Base-by-base conservation (phyloP, 441 rosid genomes). In the Dalechampia spathulata region DNA sequence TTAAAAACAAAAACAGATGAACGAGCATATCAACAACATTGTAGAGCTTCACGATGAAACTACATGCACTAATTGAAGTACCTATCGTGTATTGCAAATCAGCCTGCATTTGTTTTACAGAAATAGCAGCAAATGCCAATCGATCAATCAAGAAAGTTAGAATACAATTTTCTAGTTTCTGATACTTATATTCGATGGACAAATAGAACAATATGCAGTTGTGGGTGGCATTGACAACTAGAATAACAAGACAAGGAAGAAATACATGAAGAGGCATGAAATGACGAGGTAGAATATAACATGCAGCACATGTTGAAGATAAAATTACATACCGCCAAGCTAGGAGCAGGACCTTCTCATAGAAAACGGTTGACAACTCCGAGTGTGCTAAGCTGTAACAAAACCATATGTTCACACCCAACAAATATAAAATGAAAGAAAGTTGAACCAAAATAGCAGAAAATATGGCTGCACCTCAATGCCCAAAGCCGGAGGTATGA, bases 401-500 rank as follows among this genome's bases (percentile, higher is more conserved):
- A 39, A 72, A 49, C 46, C 54, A 67, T 32, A 61, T 40, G 34
- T 58, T 55, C 57, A 67, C 53, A 66, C 41, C n/a, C 40, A 58
- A 63, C 43, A 62, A 46, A 46, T 54, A 50, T 34, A 48, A 16
- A 48, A 19, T 2, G 60, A 16, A 5, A 40, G 26, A 57, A 21
- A 46, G 5, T 55, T 45, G 61, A 59, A 43, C 16, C 5, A 54
- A 43, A 25, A 36, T 6, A 28, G 38, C 28, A 32, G 1, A 21
- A 2, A 47, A 8, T 22, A 6, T 28, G 44, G 63, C 22, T 12
- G 19, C 76, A 83, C 98, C 98, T 92, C 69, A 92, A 81, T 62
- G 98, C 98, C 98, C 98, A 92, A 47, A 92, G 95, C 68, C 98
- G 96, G 77, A 92, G 96, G 77, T 92, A 88, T 9, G 98, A 92